Evolutionary conservation across 1,284 basidiomycete genomes (phyloP), one percentile per base, ranked within the genome.

Genomic region (Pseudozyma flocculosa): DNA sequence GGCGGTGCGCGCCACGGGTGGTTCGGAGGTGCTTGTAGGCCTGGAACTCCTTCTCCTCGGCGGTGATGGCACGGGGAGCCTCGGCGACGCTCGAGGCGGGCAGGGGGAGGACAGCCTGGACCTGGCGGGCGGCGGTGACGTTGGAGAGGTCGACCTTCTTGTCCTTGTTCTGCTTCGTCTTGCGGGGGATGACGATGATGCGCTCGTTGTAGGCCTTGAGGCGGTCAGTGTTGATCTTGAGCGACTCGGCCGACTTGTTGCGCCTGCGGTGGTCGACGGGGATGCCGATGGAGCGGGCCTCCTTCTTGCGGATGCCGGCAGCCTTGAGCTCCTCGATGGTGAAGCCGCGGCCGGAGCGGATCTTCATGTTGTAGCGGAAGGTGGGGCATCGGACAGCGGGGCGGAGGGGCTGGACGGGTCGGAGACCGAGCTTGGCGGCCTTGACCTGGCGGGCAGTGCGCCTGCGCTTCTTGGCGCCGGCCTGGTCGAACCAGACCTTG

Each of bases 401-500:
- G 78, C 95, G 92, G 77, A 98, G 90, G 78, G 88, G 87, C 70
- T 87, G 85, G 70, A 92, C 85, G 59, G 94, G 94, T 76, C 92
- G 89, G 69, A 93, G 90, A 76, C 95, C 94, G 61, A 95, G 88
- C 64, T 86, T 82, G 52, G 92, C 86, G 59, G 92, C 92, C 84
- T 96, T 97, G 78, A 85, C 84, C 82, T 90, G 87, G 81, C 95
- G 90, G 47, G 93, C 92, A 63, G 85, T 87, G 80, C 95, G 90
- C 80, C 95, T 86, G 80, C 91, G 88, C 82, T 94, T 89, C 84
- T 98, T 98, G 81, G 90, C 89, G 57, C 93, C 95, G 66, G 94
- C 92, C 83, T 98, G 95, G 85, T 98, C 90, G 81, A 98, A 98
- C 94, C 93, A 93, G 79, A 90, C 94, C 82, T 88, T 88, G 78